Conservation (phyloP, 345 rosid genomes). For the Aethionema arabicum region DNA sequence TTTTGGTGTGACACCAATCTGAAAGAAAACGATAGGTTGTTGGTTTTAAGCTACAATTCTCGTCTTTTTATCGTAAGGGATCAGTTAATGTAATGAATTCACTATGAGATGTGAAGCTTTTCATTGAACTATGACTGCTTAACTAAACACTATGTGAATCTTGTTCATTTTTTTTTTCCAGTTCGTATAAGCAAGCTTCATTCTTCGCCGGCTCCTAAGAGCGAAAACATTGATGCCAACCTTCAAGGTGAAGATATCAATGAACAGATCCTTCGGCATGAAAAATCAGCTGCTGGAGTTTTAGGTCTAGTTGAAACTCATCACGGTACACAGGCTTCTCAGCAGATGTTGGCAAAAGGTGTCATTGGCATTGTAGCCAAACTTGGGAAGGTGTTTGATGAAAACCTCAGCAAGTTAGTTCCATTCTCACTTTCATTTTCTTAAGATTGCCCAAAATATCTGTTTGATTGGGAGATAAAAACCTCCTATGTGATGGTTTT, state of each 20-base stretch:
- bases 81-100: no score
- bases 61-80: no score
- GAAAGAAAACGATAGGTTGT: no score
- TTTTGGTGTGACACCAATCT: background rate
- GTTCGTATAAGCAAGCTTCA: constrained; percentile 62
- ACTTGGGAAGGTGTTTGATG: constrained; percentile 77
- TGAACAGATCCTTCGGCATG: constrained; percentile 54
- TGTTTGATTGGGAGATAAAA: constrained; percentile 4
- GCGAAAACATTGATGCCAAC: constrained; percentile 33
- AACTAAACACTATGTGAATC: background rate
- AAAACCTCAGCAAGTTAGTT: constrained; percentile 73
- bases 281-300: constrained; percentile 78
- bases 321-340: constrained; percentile 46
- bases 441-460: background rate
- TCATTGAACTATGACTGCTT: background rate
- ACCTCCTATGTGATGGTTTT: constrained; percentile 1
- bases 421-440: constrained; percentile 18
- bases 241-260: constrained; percentile 54
- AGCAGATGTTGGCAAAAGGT: constrained; percentile 48
- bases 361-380: constrained; percentile 77
- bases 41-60: no score
- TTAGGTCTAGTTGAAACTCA: constrained; percentile 48
- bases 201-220: constrained; percentile 39
- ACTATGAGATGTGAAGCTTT: no score
- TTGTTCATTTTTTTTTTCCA: constrained; percentile 33